Base-by-base conservation (phyloP, 257 asterid genomes). In the Lycium ferocissimum region DNA sequence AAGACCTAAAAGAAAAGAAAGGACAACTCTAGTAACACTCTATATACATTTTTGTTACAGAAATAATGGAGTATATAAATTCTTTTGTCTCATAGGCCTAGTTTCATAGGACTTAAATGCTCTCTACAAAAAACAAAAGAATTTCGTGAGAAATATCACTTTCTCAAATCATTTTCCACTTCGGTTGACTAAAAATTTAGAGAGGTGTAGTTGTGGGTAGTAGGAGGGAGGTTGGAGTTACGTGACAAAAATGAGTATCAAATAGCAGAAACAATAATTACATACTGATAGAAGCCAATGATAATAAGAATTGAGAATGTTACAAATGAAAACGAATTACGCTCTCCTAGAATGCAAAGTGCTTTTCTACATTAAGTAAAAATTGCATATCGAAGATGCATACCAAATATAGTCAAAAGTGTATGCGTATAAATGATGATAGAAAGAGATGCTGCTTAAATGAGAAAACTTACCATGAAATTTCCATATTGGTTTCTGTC, bases 391-490 rank as follows among this genome's bases (percentile, higher is more conserved):
- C 9, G 65, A 26, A 26, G 22, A 51, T 78, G 47, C 82, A 26
- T 51, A 4, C 65, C 33, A 49, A 22, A 75, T 22, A 75, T 49
- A 75, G 7, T 49, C 26, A 75, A 1, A 12, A 51, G 47, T 51
- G 14, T 76, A 3, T 26, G 58, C 7, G 0, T 51, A 78, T 51
- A 78, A 53, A 78, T 53, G 65, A 53, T 1, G 2, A 53, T 26
- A 51, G 26, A 12, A 26, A 14, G 26, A 78, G 49, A 78, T 1
- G 54, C 18, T 72, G 47, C 37, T 72, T 7, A 45, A 4, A 72
- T 43, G 79, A 45, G 56, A 43, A 72, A 72, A 78, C 65, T 53
- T 51, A 78, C 82, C 82, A 33, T 78, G 82, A 78, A 78, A 78
- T 53, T 53, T 78, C 82, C 82, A 78, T 26, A 78, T 4, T 53